Conservation (phyloP, 2,329 filamentous ascomycete species). For the Gnomoniopsis sp. region DNA sequence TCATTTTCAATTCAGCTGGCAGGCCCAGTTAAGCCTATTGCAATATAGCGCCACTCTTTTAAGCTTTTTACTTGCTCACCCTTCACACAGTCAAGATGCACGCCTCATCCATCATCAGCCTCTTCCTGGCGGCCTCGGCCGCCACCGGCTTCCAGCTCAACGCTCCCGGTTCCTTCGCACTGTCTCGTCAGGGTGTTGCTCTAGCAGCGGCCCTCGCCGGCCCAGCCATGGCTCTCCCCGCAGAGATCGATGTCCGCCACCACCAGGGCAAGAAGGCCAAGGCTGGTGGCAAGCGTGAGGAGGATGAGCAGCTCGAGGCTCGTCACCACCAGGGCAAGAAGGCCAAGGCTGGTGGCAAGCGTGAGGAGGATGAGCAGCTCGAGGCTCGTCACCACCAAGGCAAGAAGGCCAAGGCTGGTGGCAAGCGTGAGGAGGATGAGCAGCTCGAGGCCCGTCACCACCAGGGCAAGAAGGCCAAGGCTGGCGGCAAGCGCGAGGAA, state of each 20-base stretch:
- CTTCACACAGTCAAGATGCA: constrained; percentile 13
- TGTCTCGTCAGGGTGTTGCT: constrained; percentile 15
- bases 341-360: neutral
- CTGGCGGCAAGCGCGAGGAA: neutral
- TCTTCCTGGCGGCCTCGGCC: constrained; percentile 15
- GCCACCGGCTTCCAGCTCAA: constrained; percentile 10
- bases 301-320: neutral
- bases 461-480: constrained; percentile 13
- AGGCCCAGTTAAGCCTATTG: constrained; percentile 13
- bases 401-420: constrained; percentile 16
- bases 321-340: constrained; percentile 23
- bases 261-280: constrained; percentile 19
- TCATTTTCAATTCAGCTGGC: constrained; percentile 11
- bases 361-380: neutral
- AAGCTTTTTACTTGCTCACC: neutral
- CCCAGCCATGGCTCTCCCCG: constrained; percentile 21
- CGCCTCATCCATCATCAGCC: constrained; percentile 13
- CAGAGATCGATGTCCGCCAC: constrained; percentile 16
- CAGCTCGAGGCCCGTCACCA: constrained; percentile 22
- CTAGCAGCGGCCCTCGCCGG: constrained; percentile 8
- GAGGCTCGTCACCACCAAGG: constrained; percentile 21
- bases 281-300: constrained; percentile 8
- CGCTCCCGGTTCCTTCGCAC: constrained; percentile 5
- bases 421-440: neutral
- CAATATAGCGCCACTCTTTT: constrained; percentile 2